phyloP scores from a whole-genome alignment of 2,329 filamentous ascomycete genomes.

The Septoria linicola region DNA sequence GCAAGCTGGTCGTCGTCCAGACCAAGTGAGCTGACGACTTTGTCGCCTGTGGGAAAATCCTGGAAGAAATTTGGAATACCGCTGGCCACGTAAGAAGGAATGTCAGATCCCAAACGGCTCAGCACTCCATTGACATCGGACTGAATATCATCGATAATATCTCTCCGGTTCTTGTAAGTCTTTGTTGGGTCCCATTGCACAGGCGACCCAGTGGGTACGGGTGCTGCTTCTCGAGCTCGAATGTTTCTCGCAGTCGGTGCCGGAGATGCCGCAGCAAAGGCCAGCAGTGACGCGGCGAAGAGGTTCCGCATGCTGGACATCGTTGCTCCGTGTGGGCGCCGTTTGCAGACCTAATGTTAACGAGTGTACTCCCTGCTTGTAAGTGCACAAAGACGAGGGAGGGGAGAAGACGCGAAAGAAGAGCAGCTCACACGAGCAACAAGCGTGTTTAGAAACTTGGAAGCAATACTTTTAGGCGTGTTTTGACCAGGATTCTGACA shows the following conservation, averaged over 20 bases:
- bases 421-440: too few relatives aligned
- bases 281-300: constrained; percentile 31
- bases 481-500: too few relatives aligned
- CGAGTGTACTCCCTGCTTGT: too few relatives aligned
- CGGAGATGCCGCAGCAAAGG: constrained; percentile 31
- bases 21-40: constrained; percentile 61
- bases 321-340: too few relatives aligned
- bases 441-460: too few relatives aligned
- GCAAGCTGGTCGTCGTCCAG: constrained; percentile 59
- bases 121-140: constrained; percentile 43
- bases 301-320: constrained; percentile 21
- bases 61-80: constrained; percentile 67
- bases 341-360: too few relatives aligned
- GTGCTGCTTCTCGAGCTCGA: constrained; percentile 42
- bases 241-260: constrained; percentile 20
- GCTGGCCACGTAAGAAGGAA: constrained; percentile 61
- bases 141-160: constrained; percentile 53
- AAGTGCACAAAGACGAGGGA: too few relatives aligned
- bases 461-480: too few relatives aligned
- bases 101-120: constrained; percentile 53
- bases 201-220: constrained; percentile 52
- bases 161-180: constrained; percentile 47
- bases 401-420: too few relatives aligned
- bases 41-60: constrained; percentile 58
- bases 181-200: constrained; percentile 43